These are phyloP conservation scores for Cryptococcus deneoformans DNA, from an alignment of 1,284 basidiomycete genomes.

Conservation along the genomic window DNA sequence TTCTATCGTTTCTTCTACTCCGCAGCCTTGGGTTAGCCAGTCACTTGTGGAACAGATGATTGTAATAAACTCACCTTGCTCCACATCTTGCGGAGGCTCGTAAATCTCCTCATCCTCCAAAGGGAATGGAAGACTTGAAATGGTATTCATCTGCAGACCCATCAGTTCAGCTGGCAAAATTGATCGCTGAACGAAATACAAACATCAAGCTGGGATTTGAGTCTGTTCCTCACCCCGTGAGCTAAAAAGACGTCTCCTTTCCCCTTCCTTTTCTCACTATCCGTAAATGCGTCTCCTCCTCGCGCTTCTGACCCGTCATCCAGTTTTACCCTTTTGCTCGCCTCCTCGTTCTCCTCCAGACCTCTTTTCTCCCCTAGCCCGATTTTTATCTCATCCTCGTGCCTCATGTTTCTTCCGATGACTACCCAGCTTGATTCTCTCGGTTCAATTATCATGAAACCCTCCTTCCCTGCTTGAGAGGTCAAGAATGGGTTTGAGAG, in stretches of 20 bases:
- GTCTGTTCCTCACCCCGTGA: conserved; percentile 30
- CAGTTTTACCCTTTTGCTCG: conserved; percentile 5
- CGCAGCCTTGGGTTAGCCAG: neutral
- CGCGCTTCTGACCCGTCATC: neutral
- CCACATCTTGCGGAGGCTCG: conserved; percentile 41
- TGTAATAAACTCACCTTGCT: conserved; percentile 16
- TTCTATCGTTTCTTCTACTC: conserved; percentile 42
- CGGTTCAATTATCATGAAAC: conserved; percentile 46
- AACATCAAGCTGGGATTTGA: conserved; percentile 29
- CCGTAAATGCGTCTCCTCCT: neutral
- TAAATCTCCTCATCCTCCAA: conserved; percentile 46
- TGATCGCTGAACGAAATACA: conserved; percentile 4
- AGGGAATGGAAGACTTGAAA: conserved; percentile 39
- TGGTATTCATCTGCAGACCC: conserved; percentile 13
- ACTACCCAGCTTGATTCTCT: conserved; percentile 18
- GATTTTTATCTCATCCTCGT: neutral
- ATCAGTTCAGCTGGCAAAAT: neutral
- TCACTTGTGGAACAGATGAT: neutral
- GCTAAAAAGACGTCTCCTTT: conserved; percentile 45
- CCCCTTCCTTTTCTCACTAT: conserved; percentile 15
- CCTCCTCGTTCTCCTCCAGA: neutral
- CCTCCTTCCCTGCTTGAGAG: conserved; percentile 31
- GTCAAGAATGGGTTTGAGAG: conserved; percentile 11
- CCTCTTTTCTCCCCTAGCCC: neutral
- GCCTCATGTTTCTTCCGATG: conserved; percentile 15